These are phyloP conservation scores for Hymenoscyphus fructigenus DNA, from an alignment of 2,329 filamentous ascomycete genomes.

Conservation along the genomic window DNA sequence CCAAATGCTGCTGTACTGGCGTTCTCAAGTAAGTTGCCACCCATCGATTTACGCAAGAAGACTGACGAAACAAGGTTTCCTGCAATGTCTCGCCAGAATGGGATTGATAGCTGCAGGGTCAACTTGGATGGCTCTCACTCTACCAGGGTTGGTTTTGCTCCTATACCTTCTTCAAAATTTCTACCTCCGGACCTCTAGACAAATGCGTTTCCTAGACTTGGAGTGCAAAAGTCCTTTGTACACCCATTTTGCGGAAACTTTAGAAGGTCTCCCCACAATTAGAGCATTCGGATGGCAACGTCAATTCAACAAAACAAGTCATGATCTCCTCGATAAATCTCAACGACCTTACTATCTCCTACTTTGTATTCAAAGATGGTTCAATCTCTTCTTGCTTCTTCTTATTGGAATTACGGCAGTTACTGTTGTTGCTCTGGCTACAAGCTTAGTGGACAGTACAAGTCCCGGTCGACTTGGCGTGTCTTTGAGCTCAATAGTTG, in stretches of 20 bases:
- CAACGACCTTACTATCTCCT: slow-evolving; percentile 58
- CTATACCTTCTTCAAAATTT: slow-evolving; percentile 40
- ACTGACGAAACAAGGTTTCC: slow-evolving; percentile 4
- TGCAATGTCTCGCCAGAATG: slow-evolving; percentile 31
- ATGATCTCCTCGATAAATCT: slow-evolving; percentile 42
- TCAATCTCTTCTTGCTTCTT: slow-evolving; percentile 44
- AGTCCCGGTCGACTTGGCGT: slow-evolving; percentile 13
- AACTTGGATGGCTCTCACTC: slow-evolving; percentile 17
- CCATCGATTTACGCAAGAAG: no score
- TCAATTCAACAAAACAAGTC: background rate
- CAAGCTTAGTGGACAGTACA: background rate
- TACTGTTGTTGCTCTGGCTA: slow-evolving; percentile 9
- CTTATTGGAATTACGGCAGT: slow-evolving; percentile 5
- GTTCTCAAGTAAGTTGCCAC: background rate
- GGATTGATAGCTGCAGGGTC: slow-evolving; percentile 40
- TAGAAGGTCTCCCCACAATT: slow-evolving; percentile 46
- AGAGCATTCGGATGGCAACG: slow-evolving; percentile 46
- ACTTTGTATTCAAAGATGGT: slow-evolving; percentile 55
- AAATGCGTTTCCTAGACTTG: slow-evolving; percentile 49
- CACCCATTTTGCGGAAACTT: slow-evolving; percentile 48
- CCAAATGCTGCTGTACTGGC: slow-evolving; percentile 13
- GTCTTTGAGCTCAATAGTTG: slow-evolving; percentile 44
- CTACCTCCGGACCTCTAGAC: slow-evolving; percentile 49
- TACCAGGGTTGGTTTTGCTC: slow-evolving; percentile 30
- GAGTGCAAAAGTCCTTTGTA: slow-evolving; percentile 47